Evolutionary conservation across 805 yeast species (phyloP).

Genomic region (Blastobotrys parvus): DNA sequence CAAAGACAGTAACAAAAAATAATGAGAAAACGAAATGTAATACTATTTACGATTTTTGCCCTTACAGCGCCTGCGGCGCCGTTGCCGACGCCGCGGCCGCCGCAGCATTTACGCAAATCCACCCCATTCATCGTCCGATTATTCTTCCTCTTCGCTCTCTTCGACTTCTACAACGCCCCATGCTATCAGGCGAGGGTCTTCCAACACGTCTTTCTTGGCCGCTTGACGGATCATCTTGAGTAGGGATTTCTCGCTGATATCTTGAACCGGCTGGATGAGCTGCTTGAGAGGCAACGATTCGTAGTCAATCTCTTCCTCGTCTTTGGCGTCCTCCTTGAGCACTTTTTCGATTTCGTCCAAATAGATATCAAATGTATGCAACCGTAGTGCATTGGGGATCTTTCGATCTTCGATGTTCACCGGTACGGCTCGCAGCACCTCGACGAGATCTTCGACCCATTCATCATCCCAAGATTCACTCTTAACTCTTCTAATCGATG

Average conservation of each 20-base stretch:
- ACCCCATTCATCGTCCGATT: conserved; percentile 28
- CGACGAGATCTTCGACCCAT: conserved; percentile 33
- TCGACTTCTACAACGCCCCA: conserved; percentile 44
- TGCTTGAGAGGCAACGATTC: conserved; percentile 42
- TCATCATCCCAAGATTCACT: conserved; percentile 46
- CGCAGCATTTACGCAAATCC: conserved; percentile 26
- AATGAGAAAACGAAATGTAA: too few relatives aligned
- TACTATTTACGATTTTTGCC: too few relatives aligned
- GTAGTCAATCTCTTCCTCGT: conserved; percentile 31
- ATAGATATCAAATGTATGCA: conserved; percentile 77
- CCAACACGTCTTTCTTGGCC: conserved; percentile 56
- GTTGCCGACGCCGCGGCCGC: too few relatives aligned
- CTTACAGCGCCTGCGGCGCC: too few relatives aligned
- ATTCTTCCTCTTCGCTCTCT: conserved; percentile 25
- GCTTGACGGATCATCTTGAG: conserved; percentile 59
- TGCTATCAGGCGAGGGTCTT: conserved; percentile 50
- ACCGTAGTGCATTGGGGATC: conserved; percentile 67
- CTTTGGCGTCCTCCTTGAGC: conserved; percentile 36
- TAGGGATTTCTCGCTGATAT: conserved; percentile 38
- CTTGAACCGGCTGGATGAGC: conserved; percentile 54
- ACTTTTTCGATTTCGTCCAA: conserved; percentile 76
- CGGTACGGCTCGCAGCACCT: conserved; percentile 35
- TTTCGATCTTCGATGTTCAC: conserved; percentile 44
- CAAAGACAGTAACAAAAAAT: background rate
- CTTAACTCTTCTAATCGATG: conserved; percentile 50